phyloP scores from a whole-genome alignment of 2,329 filamentous ascomycete species.

The Botryotinia globosa region DNA sequence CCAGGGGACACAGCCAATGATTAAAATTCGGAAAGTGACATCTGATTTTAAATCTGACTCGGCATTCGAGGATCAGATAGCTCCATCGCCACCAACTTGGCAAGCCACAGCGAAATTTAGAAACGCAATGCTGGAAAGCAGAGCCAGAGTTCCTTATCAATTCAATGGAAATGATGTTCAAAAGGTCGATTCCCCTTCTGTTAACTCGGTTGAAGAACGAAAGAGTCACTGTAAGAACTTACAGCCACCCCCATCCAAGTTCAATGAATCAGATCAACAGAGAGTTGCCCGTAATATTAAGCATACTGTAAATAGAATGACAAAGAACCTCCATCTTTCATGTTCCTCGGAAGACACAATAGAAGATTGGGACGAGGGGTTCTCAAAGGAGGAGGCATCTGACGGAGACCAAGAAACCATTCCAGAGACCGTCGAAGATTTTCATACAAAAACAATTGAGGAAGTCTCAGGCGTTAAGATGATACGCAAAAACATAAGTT shows the following conservation, averaged over 20 bases:
- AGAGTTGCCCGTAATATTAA: conserved; percentile 25
- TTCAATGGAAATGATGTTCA: background rate
- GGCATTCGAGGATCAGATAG: background rate
- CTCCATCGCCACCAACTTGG: conserved; percentile 3
- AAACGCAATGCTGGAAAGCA: background rate
- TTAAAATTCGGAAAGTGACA: background rate
- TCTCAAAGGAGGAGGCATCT: background rate
- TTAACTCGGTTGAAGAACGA: conserved; percentile 18
- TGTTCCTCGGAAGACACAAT: conserved; percentile 8
- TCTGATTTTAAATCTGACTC: background rate
- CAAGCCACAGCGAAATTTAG: background rate
- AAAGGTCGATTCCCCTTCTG: background rate
- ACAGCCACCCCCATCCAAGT: background rate
- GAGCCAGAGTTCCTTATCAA: background rate
- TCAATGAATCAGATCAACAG: background rate
- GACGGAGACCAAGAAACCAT: background rate
- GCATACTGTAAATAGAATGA: conserved; percentile 29
- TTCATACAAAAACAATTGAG: background rate
- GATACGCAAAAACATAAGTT: conserved; percentile 14
- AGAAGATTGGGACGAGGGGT: background rate
- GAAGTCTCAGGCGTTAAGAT: background rate
- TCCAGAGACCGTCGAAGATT: background rate
- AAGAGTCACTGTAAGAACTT: conserved; percentile 17
- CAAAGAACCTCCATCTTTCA: conserved; percentile 25
- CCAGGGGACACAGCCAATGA: background rate